Evolutionary conservation across 352 stramenopile genomes (phyloP).

Genomic region (Aphanomyces cochlioides): DNA sequence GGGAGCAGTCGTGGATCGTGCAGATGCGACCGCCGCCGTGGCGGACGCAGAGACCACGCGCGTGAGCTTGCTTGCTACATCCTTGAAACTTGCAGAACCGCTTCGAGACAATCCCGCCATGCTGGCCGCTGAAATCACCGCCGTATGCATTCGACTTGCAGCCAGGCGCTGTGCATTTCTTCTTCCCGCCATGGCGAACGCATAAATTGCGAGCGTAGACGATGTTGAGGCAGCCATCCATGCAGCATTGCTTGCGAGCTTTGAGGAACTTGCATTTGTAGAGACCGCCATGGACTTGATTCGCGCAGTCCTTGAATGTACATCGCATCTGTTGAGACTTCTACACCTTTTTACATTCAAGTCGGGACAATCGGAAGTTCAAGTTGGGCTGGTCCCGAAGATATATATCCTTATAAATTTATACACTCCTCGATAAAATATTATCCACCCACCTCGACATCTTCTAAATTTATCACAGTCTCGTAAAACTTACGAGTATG

Average conservation of each 20-base stretch:
- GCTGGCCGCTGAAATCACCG: constrained; percentile 15
- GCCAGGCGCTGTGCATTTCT: not conserved
- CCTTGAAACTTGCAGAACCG: constrained; percentile 10
- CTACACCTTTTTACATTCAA: too few species aligned
- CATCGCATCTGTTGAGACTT: too few species aligned
- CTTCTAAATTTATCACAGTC: too few species aligned
- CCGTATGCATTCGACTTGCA: constrained; percentile 6
- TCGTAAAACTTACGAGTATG: too few species aligned
- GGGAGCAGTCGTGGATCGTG: not conserved
- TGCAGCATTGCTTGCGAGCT: constrained; percentile 9
- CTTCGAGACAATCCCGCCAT: constrained; percentile 4
- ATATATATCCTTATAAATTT: too few species aligned
- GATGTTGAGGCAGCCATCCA: constrained; percentile 10
- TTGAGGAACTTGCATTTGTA: constrained; percentile 22
- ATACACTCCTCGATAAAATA: too few species aligned
- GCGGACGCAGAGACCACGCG: constrained; percentile 14
- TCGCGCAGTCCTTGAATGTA: constrained; percentile 11
- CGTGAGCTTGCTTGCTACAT: constrained; percentile 15
- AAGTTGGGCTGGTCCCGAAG: too few species aligned
- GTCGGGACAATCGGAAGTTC: too few species aligned
- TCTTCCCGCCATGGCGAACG: constrained; percentile 23
- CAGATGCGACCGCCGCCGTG: constrained; percentile 24
- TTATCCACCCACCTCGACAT: too few species aligned
- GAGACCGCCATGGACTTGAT: not conserved
- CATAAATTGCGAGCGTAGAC: constrained; percentile 20